Evolutionary conservation across 305 asterid species (phyloP).

Genomic region (Fraxinus nigra): DNA sequence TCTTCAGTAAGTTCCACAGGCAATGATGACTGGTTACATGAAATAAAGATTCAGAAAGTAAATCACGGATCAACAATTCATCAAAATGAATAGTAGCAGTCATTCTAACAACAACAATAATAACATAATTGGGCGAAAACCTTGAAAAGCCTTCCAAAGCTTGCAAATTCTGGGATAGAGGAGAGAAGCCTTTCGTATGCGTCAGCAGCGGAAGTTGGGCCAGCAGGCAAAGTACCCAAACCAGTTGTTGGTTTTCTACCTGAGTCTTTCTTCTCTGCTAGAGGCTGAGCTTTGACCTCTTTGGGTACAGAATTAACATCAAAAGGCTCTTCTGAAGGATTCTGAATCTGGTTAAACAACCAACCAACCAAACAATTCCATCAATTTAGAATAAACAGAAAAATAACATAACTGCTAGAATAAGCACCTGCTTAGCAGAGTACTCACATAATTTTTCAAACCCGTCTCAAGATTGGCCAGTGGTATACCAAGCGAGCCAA

Average conservation of each 20-base stretch:
- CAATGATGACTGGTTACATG: constrained; percentile 61
- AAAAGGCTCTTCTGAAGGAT: constrained; percentile 79
- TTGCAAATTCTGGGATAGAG: constrained; percentile 72
- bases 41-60: constrained; percentile 16
- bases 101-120: not conserved
- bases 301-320: constrained; percentile 71
- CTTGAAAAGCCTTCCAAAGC: constrained; percentile 90
- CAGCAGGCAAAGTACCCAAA: constrained; percentile 68
- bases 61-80: constrained; percentile 24
- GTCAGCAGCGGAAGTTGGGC: constrained; percentile 65
- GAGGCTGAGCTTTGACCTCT: constrained; percentile 85
- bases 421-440: constrained; percentile 7
- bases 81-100: not conserved
- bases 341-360: constrained; percentile 47
- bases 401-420: constrained; percentile 10
- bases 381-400: constrained; percentile 18
- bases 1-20: constrained; percentile 98
- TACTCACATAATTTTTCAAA: constrained; percentile 78
- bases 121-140: constrained; percentile 32
- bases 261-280: constrained; percentile 81
- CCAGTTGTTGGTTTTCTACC: constrained; percentile 73
- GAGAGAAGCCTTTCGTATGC: constrained; percentile 72
- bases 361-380: constrained; percentile 23
- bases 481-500: constrained; percentile 83
- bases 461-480: constrained; percentile 75